phyloP scores from a whole-genome alignment of 768 basidiomycete genomes.

The Leccinum ochraceum region DNA sequence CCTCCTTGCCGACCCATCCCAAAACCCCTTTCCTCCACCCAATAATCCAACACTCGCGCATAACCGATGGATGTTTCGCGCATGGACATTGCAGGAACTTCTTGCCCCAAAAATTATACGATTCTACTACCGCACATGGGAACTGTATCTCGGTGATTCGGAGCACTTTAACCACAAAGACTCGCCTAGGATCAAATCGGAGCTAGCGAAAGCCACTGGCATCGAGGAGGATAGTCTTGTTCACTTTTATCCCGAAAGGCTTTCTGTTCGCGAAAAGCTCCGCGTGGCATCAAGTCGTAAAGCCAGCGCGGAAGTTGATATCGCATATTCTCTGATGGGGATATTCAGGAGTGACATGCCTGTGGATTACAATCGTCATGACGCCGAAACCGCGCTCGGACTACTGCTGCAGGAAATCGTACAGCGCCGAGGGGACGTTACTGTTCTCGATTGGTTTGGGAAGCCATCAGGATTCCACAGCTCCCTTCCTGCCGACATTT shows the following conservation, averaged over 20 bases:
- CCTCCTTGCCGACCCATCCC: constrained; percentile 7
- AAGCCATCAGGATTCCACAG: constrained; percentile 18
- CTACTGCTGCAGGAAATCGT: constrained; percentile 13
- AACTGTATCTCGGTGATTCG: constrained; percentile 3
- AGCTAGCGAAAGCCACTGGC: background rate
- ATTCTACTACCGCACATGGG: constrained; percentile 12
- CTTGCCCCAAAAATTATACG: constrained; percentile 15
- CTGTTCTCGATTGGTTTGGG: constrained; percentile 23
- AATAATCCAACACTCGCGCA: constrained; percentile 1
- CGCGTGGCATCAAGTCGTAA: constrained; percentile 13
- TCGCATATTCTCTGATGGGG: constrained; percentile 17
- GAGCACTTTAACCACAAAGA: constrained; percentile 9
- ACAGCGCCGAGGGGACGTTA: constrained; percentile 11
- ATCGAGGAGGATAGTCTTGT: background rate
- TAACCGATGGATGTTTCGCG: constrained; percentile 18
- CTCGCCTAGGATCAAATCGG: background rate
- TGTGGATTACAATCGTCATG: constrained; percentile 2
- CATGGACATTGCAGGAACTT: constrained; percentile 18
- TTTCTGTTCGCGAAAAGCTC: constrained; percentile 12
- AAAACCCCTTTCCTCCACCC: background rate
- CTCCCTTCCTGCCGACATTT: constrained; percentile 14
- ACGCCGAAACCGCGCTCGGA: constrained; percentile 12
- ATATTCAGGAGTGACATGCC: constrained; percentile 16
- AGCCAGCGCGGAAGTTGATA: constrained; percentile 5
- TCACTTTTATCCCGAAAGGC: constrained; percentile 4